phyloP scores from a whole-genome alignment of 2,329 filamentous ascomycete genomes.

The Microcera coccophila region DNA sequence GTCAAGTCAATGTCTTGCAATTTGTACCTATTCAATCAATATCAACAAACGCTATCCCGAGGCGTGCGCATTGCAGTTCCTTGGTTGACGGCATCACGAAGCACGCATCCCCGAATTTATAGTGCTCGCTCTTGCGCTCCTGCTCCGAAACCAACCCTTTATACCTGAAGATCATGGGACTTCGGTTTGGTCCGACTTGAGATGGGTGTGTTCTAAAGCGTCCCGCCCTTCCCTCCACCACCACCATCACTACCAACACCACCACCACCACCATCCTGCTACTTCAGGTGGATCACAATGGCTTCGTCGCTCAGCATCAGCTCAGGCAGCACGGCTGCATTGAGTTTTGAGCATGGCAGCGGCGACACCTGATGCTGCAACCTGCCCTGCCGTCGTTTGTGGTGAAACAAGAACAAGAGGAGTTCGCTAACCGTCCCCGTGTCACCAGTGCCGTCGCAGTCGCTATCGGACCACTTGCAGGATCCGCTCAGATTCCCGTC shows the following conservation, averaged over 20 bases:
- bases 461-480: slow-evolving; percentile 52
- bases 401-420: slow-evolving; percentile 11
- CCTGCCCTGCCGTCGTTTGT: slow-evolving; percentile 5
- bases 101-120: no score
- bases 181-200: slow-evolving; percentile 28
- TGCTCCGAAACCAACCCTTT: slow-evolving; percentile 11
- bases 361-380: neutral
- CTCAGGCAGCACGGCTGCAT: neutral
- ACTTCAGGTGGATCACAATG: neutral
- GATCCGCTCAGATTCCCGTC: slow-evolving; percentile 51
- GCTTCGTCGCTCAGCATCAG: neutral
- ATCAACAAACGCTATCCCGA: neutral
- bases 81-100: no score
- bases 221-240: neutral
- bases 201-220: slow-evolving; percentile 32
- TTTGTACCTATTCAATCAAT: no score
- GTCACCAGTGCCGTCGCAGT: slow-evolving; percentile 54
- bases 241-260: neutral
- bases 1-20: neutral
- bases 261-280: neutral
- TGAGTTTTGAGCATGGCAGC: neutral
- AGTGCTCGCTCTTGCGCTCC: no score
- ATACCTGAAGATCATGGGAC: slow-evolving; percentile 30
- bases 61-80: neutral
- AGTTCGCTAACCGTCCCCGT: slow-evolving; percentile 24